Evolutionary conservation across 2,329 filamentous ascomycete genomes (phyloP).

Genomic region (Polytolypa hystricis): DNA sequence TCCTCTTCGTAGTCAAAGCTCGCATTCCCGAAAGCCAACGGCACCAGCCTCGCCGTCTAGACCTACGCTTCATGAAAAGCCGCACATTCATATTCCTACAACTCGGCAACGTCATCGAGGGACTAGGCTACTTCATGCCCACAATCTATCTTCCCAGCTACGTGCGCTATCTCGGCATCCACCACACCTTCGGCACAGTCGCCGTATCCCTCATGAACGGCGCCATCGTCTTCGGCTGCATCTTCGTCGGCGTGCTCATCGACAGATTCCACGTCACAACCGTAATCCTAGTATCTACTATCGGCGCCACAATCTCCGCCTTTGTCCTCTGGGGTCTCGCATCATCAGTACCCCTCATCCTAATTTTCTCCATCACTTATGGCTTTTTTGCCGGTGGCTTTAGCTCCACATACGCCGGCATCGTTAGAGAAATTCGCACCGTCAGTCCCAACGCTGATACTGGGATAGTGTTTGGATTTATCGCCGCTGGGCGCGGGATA

Average conservation of each 20-base stretch:
- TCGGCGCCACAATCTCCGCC: constrained; percentile 30
- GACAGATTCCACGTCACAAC: constrained; percentile 34
- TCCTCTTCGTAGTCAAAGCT: constrained; percentile 24
- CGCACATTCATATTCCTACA: constrained; percentile 37
- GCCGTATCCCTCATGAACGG: constrained; percentile 24
- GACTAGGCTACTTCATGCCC: constrained; percentile 28
- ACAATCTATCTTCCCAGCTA: constrained; percentile 30
- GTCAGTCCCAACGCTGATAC: constrained; percentile 30
- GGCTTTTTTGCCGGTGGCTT: constrained; percentile 37
- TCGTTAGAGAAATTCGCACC: constrained; percentile 32
- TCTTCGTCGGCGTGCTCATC: constrained; percentile 26
- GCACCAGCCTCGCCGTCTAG: constrained; percentile 15
- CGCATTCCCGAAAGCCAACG: constrained; percentile 16
- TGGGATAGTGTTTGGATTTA: constrained; percentile 38
- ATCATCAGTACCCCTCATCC: constrained; percentile 31
- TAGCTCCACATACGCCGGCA: constrained; percentile 34
- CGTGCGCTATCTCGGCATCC: constrained; percentile 20
- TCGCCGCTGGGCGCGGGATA: constrained; percentile 41
- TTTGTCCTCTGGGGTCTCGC: constrained; percentile 39
- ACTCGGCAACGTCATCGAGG: constrained; percentile 29
- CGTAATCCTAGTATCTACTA: constrained; percentile 31
- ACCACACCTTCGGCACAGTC: constrained; percentile 16
- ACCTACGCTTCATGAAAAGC: constrained; percentile 24
- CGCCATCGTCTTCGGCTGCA: constrained; percentile 22
- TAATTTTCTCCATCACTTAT: constrained; percentile 33